A percentile compares a stretch with the other conserved stretches of the same genome.
These are phyloP conservation scores for Epichloe bromicola DNA, from an alignment of 2,329 filamentous ascomycete species.

Conservation along the genomic window DNA sequence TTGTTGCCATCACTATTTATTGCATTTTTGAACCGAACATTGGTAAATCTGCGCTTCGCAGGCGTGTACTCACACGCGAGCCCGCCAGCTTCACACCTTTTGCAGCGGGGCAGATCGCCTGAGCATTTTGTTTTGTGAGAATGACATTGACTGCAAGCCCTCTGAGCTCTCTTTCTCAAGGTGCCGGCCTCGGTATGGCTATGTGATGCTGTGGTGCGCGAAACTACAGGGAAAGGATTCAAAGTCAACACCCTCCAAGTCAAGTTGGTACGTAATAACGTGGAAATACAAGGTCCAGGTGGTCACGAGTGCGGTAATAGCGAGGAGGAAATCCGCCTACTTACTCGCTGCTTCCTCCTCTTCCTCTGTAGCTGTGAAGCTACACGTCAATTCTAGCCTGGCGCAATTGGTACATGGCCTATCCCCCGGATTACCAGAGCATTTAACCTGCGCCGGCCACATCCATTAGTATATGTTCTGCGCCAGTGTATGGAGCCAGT, in stretches of 20 bases:
- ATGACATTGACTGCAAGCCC: conserved; percentile 29
- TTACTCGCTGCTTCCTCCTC: conserved; percentile 12
- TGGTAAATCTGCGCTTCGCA: conserved; percentile 25
- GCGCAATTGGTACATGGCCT: conserved; percentile 26
- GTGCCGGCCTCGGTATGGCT: conserved; percentile 30
- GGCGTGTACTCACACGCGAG: conserved; percentile 27
- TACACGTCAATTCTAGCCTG: conserved; percentile 24
- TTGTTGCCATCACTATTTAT: background rate
- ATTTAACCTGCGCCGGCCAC: conserved; percentile 26
- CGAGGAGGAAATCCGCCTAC: background rate
- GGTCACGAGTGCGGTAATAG: background rate
- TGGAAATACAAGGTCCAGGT: background rate
- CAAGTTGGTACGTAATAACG: background rate
- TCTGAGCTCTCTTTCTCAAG: conserved; percentile 26
- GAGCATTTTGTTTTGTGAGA: conserved; percentile 31
- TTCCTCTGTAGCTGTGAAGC: conserved; percentile 16
- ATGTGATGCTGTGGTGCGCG: conserved; percentile 25
- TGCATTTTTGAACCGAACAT: conserved; percentile 15
- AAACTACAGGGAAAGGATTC: conserved; percentile 13
- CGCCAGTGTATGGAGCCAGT: too few species aligned
- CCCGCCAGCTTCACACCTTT: conserved; percentile 21
- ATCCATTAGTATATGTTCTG: background rate
- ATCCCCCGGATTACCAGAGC: conserved; percentile 22
- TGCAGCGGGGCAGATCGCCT: conserved; percentile 26
- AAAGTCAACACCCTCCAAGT: background rate